Percentiles rank a stretch among this genome's conserved stretches.
These are phyloP conservation scores for Melanogaster broomeanus DNA, from an alignment of 768 basidiomycete genomes.

Conservation along the genomic window DNA sequence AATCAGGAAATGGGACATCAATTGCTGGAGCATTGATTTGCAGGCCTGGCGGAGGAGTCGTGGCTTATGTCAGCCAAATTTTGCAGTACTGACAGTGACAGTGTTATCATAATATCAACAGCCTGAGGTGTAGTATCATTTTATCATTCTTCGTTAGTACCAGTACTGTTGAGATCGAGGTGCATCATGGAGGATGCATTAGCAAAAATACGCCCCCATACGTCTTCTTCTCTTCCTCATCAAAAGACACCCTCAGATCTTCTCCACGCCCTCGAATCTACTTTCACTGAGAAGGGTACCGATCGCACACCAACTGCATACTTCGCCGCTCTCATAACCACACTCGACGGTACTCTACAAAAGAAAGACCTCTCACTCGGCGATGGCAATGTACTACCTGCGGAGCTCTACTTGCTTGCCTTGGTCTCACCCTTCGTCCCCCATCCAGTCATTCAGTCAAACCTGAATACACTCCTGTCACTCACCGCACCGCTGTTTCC, in stretches of 20 bases:
- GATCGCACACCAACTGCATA: conserved; percentile 84
- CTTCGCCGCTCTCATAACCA: conserved; percentile 88
- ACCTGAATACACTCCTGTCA: conserved; percentile 68
- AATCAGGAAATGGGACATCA: no score
- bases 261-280: conserved; percentile 81
- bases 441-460: conserved; percentile 74
- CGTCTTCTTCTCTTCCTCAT: conserved; percentile 75
- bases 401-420: conserved; percentile 40
- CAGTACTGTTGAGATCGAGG: neutral
- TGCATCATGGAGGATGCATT: conserved; percentile 62
- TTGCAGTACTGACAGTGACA: no score
- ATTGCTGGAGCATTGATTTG: no score
- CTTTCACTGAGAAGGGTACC: conserved; percentile 66
- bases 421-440: conserved; percentile 52
- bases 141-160: neutral
- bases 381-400: conserved; percentile 53
- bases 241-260: conserved; percentile 90
- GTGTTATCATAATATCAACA: no score
- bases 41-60: no score
- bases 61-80: conserved; percentile 37
- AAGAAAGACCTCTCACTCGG: conserved; percentile 65
- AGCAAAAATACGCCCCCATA: conserved; percentile 86
- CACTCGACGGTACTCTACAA: conserved; percentile 76
- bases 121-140: no score
- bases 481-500: conserved; percentile 83